Conservation (phyloP, 768 basidiomycete species). For the Lentinula boryana region DNA sequence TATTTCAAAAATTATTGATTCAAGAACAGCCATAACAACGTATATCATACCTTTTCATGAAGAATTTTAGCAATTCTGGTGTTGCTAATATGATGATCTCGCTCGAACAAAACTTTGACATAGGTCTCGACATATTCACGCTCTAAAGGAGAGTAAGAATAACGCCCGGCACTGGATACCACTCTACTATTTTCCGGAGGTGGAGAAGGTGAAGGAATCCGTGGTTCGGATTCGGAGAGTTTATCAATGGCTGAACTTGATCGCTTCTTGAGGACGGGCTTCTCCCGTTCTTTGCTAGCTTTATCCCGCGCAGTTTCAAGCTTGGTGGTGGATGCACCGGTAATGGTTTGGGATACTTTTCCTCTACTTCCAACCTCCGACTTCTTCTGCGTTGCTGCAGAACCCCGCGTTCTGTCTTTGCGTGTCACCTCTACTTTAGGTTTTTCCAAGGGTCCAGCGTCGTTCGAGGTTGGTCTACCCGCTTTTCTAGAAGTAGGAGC, state of each 20-base stretch:
- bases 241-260: not conserved
- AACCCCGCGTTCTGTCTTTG: constrained; percentile 9
- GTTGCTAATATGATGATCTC: constrained; percentile 39
- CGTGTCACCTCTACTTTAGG: no score
- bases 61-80: constrained; percentile 31
- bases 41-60: constrained; percentile 35
- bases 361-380: constrained; percentile 7
- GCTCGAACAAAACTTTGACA: constrained; percentile 36
- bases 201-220: constrained; percentile 37
- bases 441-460: not conserved
- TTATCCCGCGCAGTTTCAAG: not conserved
- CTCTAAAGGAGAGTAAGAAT: constrained; percentile 46
- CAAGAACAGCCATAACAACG: not conserved
- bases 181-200: constrained; percentile 29
- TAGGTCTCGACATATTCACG: constrained; percentile 40
- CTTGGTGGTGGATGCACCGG: constrained; percentile 6
- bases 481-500: constrained; percentile 13
- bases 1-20: constrained; percentile 16
- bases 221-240: not conserved
- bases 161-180: constrained; percentile 23
- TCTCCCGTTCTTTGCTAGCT: not conserved
- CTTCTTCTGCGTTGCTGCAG: constrained; percentile 4
- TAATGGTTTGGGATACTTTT: constrained; percentile 8
- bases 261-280: not conserved
- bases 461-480: constrained; percentile 1